Conservation (phyloP, 495 filamentous ascomycete genomes). For the Lindgomyces ingoldianus region DNA sequence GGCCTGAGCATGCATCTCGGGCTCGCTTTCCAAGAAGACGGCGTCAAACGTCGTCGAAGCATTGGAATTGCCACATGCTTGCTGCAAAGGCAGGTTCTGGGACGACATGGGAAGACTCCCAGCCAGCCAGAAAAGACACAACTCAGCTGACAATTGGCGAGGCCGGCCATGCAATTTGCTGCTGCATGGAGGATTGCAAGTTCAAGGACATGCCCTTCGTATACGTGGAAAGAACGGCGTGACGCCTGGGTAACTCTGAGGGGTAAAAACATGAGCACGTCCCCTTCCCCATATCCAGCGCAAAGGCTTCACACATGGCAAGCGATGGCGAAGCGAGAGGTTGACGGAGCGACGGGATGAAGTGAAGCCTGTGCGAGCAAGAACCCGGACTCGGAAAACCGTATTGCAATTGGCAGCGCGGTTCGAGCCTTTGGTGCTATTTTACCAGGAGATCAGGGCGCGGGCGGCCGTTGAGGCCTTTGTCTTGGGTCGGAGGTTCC, state of each 20-base stretch:
- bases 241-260: background rate
- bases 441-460: background rate
- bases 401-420: too few relatives aligned
- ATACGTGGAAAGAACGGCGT: background rate
- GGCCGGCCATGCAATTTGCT: too few relatives aligned
- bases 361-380: too few relatives aligned
- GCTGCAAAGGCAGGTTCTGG: background rate
- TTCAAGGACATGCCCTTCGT: too few relatives aligned
- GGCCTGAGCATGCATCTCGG: background rate
- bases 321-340: conserved; percentile 4
- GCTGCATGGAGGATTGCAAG: too few relatives aligned
- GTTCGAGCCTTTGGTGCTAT: too few relatives aligned
- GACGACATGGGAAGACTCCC: background rate
- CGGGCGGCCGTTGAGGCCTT: conserved; percentile 6
- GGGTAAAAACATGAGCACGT: conserved; percentile 5
- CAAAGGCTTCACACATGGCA: background rate
- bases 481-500: background rate
- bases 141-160: background rate
- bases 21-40: background rate
- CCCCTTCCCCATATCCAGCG: conserved; percentile 21
- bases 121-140: background rate
- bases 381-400: background rate
- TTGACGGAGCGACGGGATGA: background rate
- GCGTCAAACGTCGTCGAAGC: background rate
- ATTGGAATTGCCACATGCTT: background rate